These are phyloP conservation scores for Mortierella sp. DNA, from an alignment of 371 early-diverging fungal genomes.

Conservation along the genomic window DNA sequence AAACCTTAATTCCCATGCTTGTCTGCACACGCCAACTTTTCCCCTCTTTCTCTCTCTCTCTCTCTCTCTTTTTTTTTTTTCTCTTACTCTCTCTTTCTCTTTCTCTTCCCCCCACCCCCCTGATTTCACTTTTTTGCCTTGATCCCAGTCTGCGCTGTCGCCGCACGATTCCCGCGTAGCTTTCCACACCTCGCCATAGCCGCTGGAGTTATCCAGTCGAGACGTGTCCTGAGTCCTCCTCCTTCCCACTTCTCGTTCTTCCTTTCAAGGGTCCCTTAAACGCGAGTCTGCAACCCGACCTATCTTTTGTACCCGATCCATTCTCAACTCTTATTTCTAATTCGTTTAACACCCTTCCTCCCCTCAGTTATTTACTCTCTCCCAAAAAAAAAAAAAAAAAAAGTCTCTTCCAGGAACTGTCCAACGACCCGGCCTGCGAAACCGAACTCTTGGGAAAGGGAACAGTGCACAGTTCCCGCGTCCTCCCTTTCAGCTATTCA, in stretches of 20 bases:
- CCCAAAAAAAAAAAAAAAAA: no score
- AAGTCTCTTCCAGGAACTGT: neutral
- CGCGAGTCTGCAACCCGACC: conserved; percentile 3
- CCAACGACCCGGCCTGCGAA: conserved; percentile 14
- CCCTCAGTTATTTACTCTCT: neutral
- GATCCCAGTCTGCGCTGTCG: neutral
- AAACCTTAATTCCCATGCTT: conserved; percentile 14
- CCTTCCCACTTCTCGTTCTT: neutral
- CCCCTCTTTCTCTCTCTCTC: neutral
- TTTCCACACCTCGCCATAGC: neutral
- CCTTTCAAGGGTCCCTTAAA: no score
- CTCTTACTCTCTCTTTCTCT: neutral
- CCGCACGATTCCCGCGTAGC: neutral
- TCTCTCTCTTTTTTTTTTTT: neutral
- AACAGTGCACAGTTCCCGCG: no score
- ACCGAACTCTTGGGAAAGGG: neutral
- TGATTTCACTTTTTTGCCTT: neutral
- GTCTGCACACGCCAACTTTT: conserved; percentile 8
- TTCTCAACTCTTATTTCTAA: conserved; percentile 7
- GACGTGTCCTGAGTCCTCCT: no score
- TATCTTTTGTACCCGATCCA: conserved; percentile 6
- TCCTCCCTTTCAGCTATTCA: conserved; percentile 12
- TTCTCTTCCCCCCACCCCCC: neutral
- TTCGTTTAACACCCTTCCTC: conserved; percentile 2
- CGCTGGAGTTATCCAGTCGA: no score